Base-by-base conservation (phyloP, 2,329 filamentous ascomycete species). In the Helicocarpus griseus region DNA sequence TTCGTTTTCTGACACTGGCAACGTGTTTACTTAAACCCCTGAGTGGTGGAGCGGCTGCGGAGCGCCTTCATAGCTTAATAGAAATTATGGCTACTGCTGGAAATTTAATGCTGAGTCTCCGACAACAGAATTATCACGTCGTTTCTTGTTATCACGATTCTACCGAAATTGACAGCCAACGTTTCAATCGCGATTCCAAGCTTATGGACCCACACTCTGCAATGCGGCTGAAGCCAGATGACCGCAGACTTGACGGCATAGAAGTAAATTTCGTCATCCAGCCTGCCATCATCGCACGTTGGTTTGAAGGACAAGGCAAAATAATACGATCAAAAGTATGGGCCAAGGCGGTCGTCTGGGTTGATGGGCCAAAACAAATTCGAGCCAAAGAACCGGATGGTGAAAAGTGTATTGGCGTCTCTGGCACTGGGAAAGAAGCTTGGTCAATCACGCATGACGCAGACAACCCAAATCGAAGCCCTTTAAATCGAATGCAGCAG, bases 321-420 rank as follows among this genome's bases (percentile, higher is more conserved):
- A 31, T 19, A 4, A 17, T 11, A 21, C n/a, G 17, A 11, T 26
- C 19, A 14, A 53, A 45, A 19, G 5, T 50, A 11, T 55, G 53
- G 53, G 22, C 35, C 6, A 28, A 50, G 41, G 50, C 53, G 2
- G 28, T 51, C 13, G 53, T 55, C 17, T 53, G 46, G 53, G 53
- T 41, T 41, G 41, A 24, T 21, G 7, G 41, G 33, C 19, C 1
- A 31, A 13, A 36, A 46, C 14, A 31, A 40, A 41, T 22, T 14
- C 3, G 21, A 3, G 21, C 4, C 3, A 14, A 41, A 13, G 4
- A 14, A 14, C 14, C 3, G 39, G 39, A 24, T 24, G 5, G 11
- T 6, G 4, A 2, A 7, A 11, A n/a, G 7, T 7, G 19, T 26
- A 6, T n/a, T 24, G 21, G 21, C 8, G 11, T 14, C 26, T 9